These are phyloP conservation scores for Phoenix roebelenii DNA, from an alignment of 176 grass and related monocot species.

Conservation along the genomic window DNA sequence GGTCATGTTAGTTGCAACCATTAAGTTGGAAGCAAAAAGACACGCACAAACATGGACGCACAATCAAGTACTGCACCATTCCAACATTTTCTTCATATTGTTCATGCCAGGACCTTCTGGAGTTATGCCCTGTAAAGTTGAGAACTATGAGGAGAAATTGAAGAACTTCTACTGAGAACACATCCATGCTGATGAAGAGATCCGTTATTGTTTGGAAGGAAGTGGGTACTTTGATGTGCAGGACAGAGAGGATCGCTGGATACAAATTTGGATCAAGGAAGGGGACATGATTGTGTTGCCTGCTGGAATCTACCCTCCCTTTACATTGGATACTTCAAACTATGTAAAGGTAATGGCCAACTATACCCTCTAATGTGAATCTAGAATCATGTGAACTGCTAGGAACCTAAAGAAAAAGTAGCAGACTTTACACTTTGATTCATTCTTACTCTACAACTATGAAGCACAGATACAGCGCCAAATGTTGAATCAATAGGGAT, in stretches of 20 bases:
- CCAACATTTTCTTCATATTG: background rate
- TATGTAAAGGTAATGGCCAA: slow-evolving; percentile 44
- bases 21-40: no score
- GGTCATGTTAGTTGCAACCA: no score
- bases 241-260: slow-evolving; percentile 71
- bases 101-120: slow-evolving; percentile 55
- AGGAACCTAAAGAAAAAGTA: no score
- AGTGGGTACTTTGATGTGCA: slow-evolving; percentile 79
- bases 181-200: slow-evolving; percentile 87
- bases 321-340: slow-evolving; percentile 55
- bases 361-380: no score
- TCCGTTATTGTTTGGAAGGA: slow-evolving; percentile 83
- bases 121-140: slow-evolving; percentile 68
- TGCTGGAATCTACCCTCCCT: slow-evolving; percentile 83
- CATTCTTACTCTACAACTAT: no score
- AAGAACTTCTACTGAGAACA: slow-evolving; percentile 81
- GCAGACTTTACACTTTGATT: no score
- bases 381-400: no score
- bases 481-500: no score
- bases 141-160: slow-evolving; percentile 86
- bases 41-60: no score
- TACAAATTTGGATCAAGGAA: slow-evolving; percentile 74
- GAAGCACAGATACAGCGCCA: no score
- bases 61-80: slow-evolving; percentile 5
- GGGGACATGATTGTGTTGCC: slow-evolving; percentile 87